Evolutionary conservation across 192 early-diverging fungal species (phyloP).

Genomic region (Pilobolus umbonatus): DNA sequence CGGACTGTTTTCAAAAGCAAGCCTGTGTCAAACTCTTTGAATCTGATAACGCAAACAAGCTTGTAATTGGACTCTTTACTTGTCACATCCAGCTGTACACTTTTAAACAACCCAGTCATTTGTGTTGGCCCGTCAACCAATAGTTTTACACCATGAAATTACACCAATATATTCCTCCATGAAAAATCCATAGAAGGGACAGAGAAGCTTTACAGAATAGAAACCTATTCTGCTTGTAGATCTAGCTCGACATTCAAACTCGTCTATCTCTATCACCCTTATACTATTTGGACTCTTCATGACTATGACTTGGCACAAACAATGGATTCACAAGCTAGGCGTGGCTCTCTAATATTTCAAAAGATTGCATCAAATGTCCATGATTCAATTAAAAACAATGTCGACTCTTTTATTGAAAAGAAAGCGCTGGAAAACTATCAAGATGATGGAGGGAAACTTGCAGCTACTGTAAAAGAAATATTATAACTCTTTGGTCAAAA

Average conservation of each 20-base stretch:
- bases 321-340: slow-evolving; percentile 18
- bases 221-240: neutral
- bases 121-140: slow-evolving; percentile 2
- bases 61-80: neutral
- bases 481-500: slow-evolving; percentile 9
- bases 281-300: slow-evolving; percentile 5
- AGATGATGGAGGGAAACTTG: slow-evolving; percentile 11
- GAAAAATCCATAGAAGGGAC: neutral
- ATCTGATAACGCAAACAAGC: neutral
- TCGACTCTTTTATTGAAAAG: slow-evolving; percentile 6
- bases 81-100: slow-evolving; percentile 3
- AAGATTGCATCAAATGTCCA: slow-evolving; percentile 9
- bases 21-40: slow-evolving; percentile 1
- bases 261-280: neutral
- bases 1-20: neutral
- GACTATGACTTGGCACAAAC: slow-evolving; percentile 6
- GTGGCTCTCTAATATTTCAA: slow-evolving; percentile 8
- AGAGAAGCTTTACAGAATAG: neutral
- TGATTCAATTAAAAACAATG: slow-evolving; percentile 4
- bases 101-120: slow-evolving; percentile 1
- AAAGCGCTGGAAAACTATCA: neutral
- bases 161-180: slow-evolving; percentile 2
- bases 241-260: slow-evolving; percentile 3
- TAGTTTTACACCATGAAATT: neutral
- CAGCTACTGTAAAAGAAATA: neutral